Conservation (phyloP, 2,329 filamentous ascomycete species). For the Daldinia sp. region DNA sequence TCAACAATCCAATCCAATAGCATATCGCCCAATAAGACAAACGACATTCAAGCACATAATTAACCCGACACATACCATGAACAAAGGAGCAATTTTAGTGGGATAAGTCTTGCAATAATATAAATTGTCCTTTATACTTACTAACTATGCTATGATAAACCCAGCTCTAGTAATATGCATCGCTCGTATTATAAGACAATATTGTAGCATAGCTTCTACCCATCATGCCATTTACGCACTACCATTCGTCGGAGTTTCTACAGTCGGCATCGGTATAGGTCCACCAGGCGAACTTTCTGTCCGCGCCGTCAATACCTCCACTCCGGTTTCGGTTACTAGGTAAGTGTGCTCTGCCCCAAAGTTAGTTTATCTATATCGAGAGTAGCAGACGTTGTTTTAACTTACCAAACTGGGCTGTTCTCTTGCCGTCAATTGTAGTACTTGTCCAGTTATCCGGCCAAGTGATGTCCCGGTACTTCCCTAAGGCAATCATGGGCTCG, state of each 20-base stretch:
- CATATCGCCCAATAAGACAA: neutral
- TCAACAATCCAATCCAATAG: too few relatives aligned
- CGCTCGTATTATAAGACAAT: neutral
- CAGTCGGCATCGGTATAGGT: conserved; percentile 64
- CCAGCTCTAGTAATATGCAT: neutral
- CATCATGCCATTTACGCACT: neutral
- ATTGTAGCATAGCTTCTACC: neutral
- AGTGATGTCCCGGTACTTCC: conserved; percentile 89
- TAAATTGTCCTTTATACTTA: neutral
- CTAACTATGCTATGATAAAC: neutral
- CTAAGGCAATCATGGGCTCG: conserved; percentile 96
- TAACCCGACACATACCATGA: neutral
- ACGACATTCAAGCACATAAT: neutral
- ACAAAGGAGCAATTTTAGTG: neutral
- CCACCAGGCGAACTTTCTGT: conserved; percentile 78
- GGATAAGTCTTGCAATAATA: neutral
- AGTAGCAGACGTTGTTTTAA: conserved; percentile 21
- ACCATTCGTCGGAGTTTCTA: conserved; percentile 36
- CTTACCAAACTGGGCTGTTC: conserved; percentile 91
- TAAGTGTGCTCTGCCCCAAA: conserved; percentile 74
- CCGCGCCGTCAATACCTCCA: conserved; percentile 83
- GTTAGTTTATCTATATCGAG: conserved; percentile 11
- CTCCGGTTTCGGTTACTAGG: conserved; percentile 83
- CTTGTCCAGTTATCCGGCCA: conserved; percentile 99
- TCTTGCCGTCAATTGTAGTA: conserved; percentile 86